Percentiles rank a stretch among this genome's conserved stretches.
Conservation (phyloP, 2,329 filamentous ascomycete species). For the Exophiala lecanii-corni region DNA sequence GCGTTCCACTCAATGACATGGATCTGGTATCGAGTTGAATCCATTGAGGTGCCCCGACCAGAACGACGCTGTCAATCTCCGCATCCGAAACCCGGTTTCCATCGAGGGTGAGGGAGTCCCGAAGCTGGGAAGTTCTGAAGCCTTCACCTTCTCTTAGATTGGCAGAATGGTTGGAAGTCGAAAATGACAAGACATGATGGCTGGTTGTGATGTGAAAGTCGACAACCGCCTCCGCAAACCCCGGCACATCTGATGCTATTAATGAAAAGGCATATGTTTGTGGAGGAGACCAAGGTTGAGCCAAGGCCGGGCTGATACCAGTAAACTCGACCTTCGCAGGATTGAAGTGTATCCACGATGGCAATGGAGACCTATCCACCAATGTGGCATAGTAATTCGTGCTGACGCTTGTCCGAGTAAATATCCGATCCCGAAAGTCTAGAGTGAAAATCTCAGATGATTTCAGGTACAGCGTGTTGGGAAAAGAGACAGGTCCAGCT, state of each 20-base stretch:
- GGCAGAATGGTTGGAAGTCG: constrained; percentile 52
- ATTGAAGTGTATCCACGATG: constrained; percentile 80
- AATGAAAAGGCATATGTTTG: constrained; percentile 68
- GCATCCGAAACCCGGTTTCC: constrained; percentile 45
- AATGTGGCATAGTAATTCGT: constrained; percentile 73
- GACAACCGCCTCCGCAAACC: constrained; percentile 64
- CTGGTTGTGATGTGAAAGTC: constrained; percentile 69
- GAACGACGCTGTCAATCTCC: constrained; percentile 50
- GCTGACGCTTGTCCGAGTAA: constrained; percentile 52
- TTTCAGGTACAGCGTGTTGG: constrained; percentile 36
- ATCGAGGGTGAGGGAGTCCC: constrained; percentile 54
- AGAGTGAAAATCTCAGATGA: constrained; percentile 56
- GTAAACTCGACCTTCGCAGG: constrained; percentile 59
- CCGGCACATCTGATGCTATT: constrained; percentile 73
- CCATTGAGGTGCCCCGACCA: constrained; percentile 60
- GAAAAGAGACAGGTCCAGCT: constrained; percentile 35
- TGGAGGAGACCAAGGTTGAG: constrained; percentile 60
- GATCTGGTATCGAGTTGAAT: constrained; percentile 59
- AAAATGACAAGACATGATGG: constrained; percentile 63
- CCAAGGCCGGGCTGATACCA: constrained; percentile 63
- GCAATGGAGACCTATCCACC: constrained; percentile 72
- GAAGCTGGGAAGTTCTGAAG: constrained; percentile 52
- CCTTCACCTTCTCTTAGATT: constrained; percentile 52
- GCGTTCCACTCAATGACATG: constrained; percentile 60
- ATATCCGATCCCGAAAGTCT: constrained; percentile 65